A percentile compares a stretch with the other conserved stretches of the same genome.
phyloP scores from a whole-genome alignment of 306 rosid species.

The Malus sieversii region DNA sequence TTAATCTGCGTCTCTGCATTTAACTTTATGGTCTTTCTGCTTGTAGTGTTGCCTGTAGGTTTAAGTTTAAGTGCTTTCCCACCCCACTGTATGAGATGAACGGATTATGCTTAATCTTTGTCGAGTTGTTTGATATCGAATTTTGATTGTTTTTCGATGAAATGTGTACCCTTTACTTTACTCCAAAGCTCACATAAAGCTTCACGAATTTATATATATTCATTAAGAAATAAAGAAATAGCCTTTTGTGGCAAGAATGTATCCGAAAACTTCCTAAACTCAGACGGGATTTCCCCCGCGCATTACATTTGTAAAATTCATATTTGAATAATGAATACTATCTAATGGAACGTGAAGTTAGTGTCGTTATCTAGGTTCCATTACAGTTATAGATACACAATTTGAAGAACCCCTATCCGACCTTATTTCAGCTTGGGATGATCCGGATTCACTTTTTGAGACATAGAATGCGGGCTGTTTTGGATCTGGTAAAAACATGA shows the following conservation, averaged over 20 bases:
- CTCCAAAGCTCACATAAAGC: background rate
- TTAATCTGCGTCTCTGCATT: background rate
- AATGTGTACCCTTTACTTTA: background rate
- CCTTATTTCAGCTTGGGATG: slow-evolving; percentile 7
- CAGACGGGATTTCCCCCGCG: background rate
- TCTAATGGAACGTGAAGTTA: background rate
- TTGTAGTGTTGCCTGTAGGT: background rate
- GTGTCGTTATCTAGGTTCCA: slow-evolving; percentile 18
- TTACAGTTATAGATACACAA: slow-evolving; percentile 8
- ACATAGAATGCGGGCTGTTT: slow-evolving; percentile 13
- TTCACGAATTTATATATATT: background rate
- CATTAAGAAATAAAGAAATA: background rate
- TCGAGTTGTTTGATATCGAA: background rate
- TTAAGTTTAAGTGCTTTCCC: background rate
- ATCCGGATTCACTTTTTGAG: slow-evolving; percentile 10
- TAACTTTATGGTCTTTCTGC: background rate
- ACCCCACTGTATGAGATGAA: background rate
- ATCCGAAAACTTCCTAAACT: background rate
- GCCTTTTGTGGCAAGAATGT: background rate
- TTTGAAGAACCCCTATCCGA: slow-evolving; percentile 7
- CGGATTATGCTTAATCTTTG: background rate
- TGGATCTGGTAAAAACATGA: slow-evolving; percentile 11
- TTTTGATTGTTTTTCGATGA: background rate
- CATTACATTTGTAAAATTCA: background rate
- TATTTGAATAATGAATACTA: background rate